Evolutionary conservation across 306 rosid species (phyloP), one percentile per base, ranked within the genome.

Genomic region (Calophaca sinica): DNA sequence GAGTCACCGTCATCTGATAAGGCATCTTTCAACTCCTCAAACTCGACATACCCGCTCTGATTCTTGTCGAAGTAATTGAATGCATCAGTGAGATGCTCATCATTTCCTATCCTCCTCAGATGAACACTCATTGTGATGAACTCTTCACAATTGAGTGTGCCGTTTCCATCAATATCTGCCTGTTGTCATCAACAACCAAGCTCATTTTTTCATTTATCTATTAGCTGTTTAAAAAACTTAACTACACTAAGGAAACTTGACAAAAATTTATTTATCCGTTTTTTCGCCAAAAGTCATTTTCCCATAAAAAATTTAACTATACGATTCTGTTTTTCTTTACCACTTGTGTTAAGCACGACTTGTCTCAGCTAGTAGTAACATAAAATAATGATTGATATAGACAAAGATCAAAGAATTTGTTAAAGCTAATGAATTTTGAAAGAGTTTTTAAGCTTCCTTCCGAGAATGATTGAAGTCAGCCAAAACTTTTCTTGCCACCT

Each of bases 141-240:
- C 81, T 94, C 98, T 11, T 89, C 97, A 7, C 94, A 88, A 35
- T 73, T 82, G 11, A 94, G 78, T 62, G 88, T 78, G 74, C 98
- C 98, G 6, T 70, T 94, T 87, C 97, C 98, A 79, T 94, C 97
- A 29, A 44, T 33, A 67, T 94, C 97, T 79, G 97, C 98, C 98
- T 94, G 86, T 85, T 68, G 29, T 50, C 51, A 52, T 52, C 0
- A 41, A 52, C 49, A 46, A 61, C 2, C 20, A 58, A 62, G 9
- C 33, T 67, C 31, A 29, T 14, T 51, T 6, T 65, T 26, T 4
- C 10, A 70, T 63, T 13, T 20, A 20, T 20, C 26, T 20, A 20
- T 20, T 20, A 20, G 0, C 1, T 20, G 26, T 20, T 20, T 20
- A 20, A 20, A 1, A 20, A 20, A 20, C 26, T 20, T 20, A 20